Evolutionary conservation across 495 filamentous ascomycete genomes (phyloP).

Genomic region (Parathielavia appendiculata): DNA sequence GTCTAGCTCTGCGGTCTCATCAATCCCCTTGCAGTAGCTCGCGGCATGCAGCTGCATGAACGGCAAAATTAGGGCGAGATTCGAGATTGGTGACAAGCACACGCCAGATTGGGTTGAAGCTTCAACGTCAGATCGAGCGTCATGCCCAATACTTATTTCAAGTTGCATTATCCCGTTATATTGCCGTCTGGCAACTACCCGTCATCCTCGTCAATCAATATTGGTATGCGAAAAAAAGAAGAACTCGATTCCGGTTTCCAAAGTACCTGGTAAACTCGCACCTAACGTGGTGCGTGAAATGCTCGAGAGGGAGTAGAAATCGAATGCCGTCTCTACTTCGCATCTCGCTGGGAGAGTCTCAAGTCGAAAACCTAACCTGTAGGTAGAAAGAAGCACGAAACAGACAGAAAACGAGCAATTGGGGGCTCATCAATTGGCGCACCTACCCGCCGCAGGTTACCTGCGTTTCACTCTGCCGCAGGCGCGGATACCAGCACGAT

Average conservation of each 20-base stretch:
- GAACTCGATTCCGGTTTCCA: too few relatives aligned
- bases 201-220: not conserved
- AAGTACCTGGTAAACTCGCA: too few relatives aligned
- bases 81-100: slow-evolving; percentile 3
- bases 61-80: not conserved
- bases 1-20: not conserved
- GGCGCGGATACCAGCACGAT: slow-evolving; percentile 7
- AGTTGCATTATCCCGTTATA: not conserved
- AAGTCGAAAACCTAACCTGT: not conserved
- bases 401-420: too few relatives aligned
- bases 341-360: not conserved
- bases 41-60: slow-evolving; percentile 3
- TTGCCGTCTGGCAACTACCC: not conserved
- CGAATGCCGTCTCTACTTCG: not conserved
- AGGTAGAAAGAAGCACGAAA: not conserved
- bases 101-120: not conserved
- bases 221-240: not conserved
- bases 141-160: not conserved
- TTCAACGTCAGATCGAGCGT: not conserved
- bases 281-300: not conserved
- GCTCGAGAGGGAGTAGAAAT: too few relatives aligned
- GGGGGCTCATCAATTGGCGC: not conserved
- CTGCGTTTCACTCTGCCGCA: slow-evolving; percentile 9
- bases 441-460: not conserved
- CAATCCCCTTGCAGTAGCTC: slow-evolving; percentile 4